A percentile compares a stretch with the other conserved stretches of the same genome.
Evolutionary conservation across 2,329 filamentous ascomycete genomes (phyloP).

Genomic region (Mariannaea sp.): DNA sequence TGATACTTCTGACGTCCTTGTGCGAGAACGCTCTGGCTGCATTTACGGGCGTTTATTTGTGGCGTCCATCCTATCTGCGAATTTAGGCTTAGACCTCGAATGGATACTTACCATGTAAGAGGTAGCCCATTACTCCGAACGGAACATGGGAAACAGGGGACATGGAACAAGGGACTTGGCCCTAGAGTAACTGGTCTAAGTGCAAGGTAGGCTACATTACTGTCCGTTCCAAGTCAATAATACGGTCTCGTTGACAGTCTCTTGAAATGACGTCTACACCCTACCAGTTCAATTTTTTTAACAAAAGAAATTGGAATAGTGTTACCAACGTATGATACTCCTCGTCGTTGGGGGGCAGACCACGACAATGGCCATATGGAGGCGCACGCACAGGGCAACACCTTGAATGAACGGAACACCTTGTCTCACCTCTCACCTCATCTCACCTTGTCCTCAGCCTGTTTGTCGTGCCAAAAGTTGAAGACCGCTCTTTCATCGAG

Average conservation of each 20-base stretch:
- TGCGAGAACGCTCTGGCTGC: too few species aligned
- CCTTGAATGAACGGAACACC: constrained; percentile 12
- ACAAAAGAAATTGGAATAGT: constrained; percentile 8
- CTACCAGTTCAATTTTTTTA: too few species aligned
- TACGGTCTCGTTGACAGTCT: not conserved
- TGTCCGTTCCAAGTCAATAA: constrained; percentile 3
- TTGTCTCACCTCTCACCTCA: not conserved
- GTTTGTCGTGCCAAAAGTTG: not conserved
- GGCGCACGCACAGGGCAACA: constrained; percentile 11
- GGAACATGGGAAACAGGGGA: too few species aligned
- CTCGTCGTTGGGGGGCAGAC: not conserved
- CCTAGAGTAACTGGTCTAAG: too few species aligned
- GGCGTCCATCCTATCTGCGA: too few species aligned
- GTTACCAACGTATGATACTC: constrained; percentile 1
- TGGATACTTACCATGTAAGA: too few species aligned
- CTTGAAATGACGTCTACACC: constrained; percentile 10
- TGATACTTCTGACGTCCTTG: too few species aligned
- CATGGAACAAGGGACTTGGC: too few species aligned
- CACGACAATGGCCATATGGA: constrained; percentile 11
- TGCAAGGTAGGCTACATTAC: too few species aligned
- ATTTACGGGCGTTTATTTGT: too few species aligned
- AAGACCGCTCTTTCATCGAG: not conserved
- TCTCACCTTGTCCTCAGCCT: not conserved
- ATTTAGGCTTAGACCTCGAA: too few species aligned
- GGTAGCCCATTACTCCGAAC: too few species aligned